Percentiles rank a stretch among this genome's conserved stretches.
phyloP scores from a whole-genome alignment of 73 alveolate genomes.

The Paramecium sexaurelia region DNA sequence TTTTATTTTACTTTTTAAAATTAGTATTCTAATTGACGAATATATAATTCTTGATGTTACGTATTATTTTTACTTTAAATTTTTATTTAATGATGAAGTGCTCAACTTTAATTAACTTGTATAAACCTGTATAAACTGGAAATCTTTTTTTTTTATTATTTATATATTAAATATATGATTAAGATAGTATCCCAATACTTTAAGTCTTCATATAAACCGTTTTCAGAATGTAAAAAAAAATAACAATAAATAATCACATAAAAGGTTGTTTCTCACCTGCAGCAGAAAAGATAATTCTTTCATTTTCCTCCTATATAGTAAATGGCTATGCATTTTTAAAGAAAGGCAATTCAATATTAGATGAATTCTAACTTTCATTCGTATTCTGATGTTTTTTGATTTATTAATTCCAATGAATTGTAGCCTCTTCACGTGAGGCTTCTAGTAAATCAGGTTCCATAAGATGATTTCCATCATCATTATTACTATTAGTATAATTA shows the following conservation, averaged over 20 bases:
- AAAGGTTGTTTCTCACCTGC: background rate
- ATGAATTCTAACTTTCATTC: background rate
- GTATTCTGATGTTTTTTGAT: background rate
- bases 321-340: background rate
- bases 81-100: background rate
- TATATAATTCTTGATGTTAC: constrained; percentile 7
- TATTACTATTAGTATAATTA: background rate
- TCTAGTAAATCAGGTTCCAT: background rate
- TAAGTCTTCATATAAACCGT: too few relatives aligned
- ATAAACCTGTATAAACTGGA: too few relatives aligned
- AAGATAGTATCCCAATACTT: too few relatives aligned
- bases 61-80: constrained; percentile 11
- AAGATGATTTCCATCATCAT: background rate
- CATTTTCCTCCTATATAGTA: background rate
- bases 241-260: background rate
- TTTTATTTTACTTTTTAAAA: background rate
- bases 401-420: background rate
- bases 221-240: background rate
- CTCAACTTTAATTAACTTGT: too few relatives aligned
- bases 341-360: background rate
- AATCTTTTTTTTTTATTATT: too few relatives aligned
- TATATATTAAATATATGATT: too few relatives aligned
- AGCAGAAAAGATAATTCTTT: background rate
- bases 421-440: background rate
- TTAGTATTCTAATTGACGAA: constrained; percentile 44